phyloP scores from a whole-genome alignment of 163 green algal species.

The Chlorella variabilis region DNA sequence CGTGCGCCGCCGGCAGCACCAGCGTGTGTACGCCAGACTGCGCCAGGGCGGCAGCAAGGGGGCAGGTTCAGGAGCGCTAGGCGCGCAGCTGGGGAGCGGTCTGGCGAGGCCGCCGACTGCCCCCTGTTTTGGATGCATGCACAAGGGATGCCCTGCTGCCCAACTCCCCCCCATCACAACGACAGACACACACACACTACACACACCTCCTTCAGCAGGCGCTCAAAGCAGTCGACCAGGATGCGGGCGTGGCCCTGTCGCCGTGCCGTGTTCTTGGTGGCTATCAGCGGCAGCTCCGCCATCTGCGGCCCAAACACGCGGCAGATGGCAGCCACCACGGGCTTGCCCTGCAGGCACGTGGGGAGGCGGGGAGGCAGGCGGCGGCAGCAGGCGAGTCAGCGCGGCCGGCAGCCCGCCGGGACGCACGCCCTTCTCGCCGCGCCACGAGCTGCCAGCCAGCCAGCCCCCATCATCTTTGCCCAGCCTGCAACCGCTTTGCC shows the following conservation, averaged over 20 bases:
- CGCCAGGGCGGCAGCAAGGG: neutral
- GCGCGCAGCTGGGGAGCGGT: no score
- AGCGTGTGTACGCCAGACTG: constrained; percentile 60
- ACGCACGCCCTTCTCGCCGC: no score
- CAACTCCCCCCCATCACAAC: no score
- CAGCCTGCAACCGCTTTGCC: no score
- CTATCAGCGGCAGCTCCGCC: constrained; percentile 93
- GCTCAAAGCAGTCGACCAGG: constrained; percentile 65
- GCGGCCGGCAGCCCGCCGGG: no score
- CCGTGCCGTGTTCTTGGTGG: constrained; percentile 56
- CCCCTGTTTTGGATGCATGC: no score
- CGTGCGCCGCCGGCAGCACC: constrained; percentile 74
- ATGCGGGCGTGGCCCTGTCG: constrained; percentile 77
- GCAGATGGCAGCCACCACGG: constrained; percentile 77
- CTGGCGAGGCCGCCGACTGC: no score
- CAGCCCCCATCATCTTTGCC: no score
- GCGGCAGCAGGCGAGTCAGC: no score
- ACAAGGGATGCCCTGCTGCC: no score
- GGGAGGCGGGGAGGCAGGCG: neutral
- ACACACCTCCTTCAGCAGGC: constrained; percentile 56
- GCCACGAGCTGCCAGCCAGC: no score
- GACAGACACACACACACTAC: no score
- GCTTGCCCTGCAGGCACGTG: constrained; percentile 44
- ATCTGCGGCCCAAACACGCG: constrained; percentile 86
- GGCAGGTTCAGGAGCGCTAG: neutral